phyloP scores from a whole-genome alignment of 768 basidiomycete species.

The Lentinula sp. region DNA sequence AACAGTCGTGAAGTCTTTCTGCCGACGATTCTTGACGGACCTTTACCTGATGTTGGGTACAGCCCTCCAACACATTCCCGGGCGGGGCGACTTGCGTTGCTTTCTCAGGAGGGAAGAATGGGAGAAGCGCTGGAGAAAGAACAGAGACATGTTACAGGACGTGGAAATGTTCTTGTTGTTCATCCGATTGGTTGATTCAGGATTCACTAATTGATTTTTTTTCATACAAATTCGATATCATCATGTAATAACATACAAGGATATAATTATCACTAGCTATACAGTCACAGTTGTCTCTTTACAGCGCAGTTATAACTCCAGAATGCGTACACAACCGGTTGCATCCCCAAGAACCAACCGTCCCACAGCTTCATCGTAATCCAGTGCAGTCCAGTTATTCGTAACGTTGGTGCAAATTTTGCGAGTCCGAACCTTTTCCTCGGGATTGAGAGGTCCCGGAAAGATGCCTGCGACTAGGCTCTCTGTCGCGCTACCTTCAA shows the following conservation, averaged over 20 bases:
- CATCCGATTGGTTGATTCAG: background rate
- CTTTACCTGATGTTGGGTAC: background rate
- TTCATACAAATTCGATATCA: too few relatives aligned
- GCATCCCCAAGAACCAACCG: slow-evolving; percentile 47
- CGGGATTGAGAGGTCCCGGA: slow-evolving; percentile 36
- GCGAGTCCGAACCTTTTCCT: slow-evolving; percentile 19
- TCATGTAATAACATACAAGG: too few relatives aligned
- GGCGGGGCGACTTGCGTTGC: background rate
- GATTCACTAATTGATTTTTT: too few relatives aligned
- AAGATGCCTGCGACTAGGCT: slow-evolving; percentile 43
- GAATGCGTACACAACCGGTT: slow-evolving; percentile 38
- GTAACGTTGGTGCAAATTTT: slow-evolving; percentile 23
- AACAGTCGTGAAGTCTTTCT: background rate
- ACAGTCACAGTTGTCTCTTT: background rate
- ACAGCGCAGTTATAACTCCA: slow-evolving; percentile 15
- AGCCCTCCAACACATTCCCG: slow-evolving; percentile 3
- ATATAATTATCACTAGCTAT: background rate
- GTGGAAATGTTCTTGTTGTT: background rate
- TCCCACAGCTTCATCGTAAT: slow-evolving; percentile 55
- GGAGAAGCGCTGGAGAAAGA: background rate
- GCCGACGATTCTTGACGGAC: background rate
- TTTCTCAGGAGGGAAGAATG: background rate
- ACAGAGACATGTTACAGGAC: background rate
- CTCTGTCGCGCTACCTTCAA: slow-evolving; percentile 19
- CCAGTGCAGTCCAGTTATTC: slow-evolving; percentile 51